Base-by-base conservation (phyloP, 768 basidiomycete species). In the Podaxis sp. region DNA sequence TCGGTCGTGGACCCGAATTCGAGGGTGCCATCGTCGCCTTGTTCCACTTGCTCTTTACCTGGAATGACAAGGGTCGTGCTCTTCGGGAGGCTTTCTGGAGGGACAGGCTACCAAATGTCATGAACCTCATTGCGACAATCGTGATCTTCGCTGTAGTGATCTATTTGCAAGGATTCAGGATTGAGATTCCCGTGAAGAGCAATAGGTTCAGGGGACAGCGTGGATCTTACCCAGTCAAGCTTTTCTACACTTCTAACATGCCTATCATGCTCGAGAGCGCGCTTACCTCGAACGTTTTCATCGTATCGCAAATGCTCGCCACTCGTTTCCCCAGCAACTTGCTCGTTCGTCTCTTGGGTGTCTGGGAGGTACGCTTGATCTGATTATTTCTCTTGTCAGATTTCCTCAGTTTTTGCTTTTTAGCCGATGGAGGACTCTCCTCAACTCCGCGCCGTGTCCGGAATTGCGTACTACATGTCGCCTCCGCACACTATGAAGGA, bases 171-270 rank as follows among this genome's bases (percentile, higher is more conserved):
- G 97, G 97, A 26, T 99, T 99, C 92, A 84, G 96, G 64, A 92
- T 99, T 65, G 96, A 99, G 74, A 98, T 99, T 73, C 96, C 96
- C 7, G 93, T 99, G 74, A 99, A 99, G 85, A 91, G 88, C 79
- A 95, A 93, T 82, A 86, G 87, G 67, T 94, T 95, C 88, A 85
- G 95, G 63, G 97, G 97, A n/a, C 95, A 98, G 75, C 85, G 96
- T 33, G 96, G 93, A 46, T 85, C 87, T 13, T 99, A 98, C 81
- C 97, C 97, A 57, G 85, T 99, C 80, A 99, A 99, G 80, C 87
- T 99, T 40, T 99, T 99, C 81, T 99, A 99, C 79, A 99, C 97
- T 15, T 90, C 87, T 49, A 99, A 99, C 81, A 99, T 98, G 96
- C 96, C 96, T 62, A 99, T 99, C 82, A 99, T 99, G 96, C 86